These are phyloP conservation scores for Takakia lepidozioides DNA, from an alignment of 225 moss, liverwort and hornwort genomes.

Conservation along the genomic window DNA sequence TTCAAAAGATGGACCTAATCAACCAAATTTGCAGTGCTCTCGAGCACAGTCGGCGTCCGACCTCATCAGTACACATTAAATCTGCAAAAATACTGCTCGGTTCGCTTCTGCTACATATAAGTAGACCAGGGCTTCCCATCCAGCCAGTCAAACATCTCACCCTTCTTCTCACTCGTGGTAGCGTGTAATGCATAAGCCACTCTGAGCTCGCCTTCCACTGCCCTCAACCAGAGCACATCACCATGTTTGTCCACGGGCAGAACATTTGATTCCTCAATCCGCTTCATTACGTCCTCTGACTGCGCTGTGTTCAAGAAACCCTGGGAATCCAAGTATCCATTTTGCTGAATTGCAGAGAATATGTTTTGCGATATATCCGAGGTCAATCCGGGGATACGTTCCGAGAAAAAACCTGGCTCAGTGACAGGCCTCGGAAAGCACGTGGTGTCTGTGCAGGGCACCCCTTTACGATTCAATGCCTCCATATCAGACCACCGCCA, in stretches of 20 bases:
- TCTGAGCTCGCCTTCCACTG: constrained; percentile 22
- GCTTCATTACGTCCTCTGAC: constrained; percentile 26
- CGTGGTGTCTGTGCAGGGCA: constrained; percentile 7
- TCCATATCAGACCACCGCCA: constrained; percentile 5
- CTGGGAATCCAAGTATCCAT: constrained; percentile 2
- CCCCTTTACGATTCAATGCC: constrained; percentile 1
- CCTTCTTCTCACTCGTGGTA: too few relatives aligned
- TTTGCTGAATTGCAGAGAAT: constrained; percentile 5
- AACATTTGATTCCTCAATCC: constrained; percentile 6
- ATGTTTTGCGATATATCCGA: constrained; percentile 6
- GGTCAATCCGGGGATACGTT: constrained; percentile 7
- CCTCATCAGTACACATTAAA: too few relatives aligned
- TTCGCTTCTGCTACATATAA: too few relatives aligned
- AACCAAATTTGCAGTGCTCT: too few relatives aligned
- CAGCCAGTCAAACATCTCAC: too few relatives aligned
- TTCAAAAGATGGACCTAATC: too few relatives aligned
- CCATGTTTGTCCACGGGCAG: constrained; percentile 3
- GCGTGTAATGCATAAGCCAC: constrained; percentile 23
- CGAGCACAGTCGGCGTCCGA: too few relatives aligned
- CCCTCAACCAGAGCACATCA: not conserved
- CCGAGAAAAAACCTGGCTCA: constrained; percentile 9
- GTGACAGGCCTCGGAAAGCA: constrained; percentile 2
- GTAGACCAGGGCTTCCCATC: too few relatives aligned
- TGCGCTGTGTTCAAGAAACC: constrained; percentile 13
- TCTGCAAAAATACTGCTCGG: too few relatives aligned